These are phyloP conservation scores for Neoascochyta sp. DNA, from an alignment of 2,329 filamentous ascomycete species.

Conservation along the genomic window DNA sequence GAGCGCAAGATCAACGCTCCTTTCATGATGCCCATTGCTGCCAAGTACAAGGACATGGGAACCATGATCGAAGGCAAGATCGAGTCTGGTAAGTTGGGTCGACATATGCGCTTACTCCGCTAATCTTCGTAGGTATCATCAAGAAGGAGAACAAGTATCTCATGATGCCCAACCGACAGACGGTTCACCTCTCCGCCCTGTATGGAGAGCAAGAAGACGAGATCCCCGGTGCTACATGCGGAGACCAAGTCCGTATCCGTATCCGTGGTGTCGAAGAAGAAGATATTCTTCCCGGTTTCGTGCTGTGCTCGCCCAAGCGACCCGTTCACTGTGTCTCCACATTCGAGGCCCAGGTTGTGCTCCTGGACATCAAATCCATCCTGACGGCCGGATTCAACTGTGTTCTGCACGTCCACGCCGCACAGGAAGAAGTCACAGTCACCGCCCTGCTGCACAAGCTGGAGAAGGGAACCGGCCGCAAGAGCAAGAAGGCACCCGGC, in stretches of 20 bases:
- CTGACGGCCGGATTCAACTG: constrained; percentile 95
- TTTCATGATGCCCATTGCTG: constrained; percentile 98
- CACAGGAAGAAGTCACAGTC: constrained; percentile 96
- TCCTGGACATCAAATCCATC: constrained; percentile 92
- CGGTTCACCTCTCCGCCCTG: constrained; percentile 74
- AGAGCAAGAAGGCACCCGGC: constrained; percentile 88
- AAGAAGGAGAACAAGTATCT: constrained; percentile 83
- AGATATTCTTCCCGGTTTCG: constrained; percentile 91
- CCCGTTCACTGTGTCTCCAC: constrained; percentile 83
- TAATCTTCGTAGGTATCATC: constrained; percentile 57
- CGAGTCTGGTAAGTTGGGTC: constrained; percentile 60
- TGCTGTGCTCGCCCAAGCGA: constrained; percentile 90
- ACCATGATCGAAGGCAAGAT: constrained; percentile 98
- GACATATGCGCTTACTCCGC: neutral
- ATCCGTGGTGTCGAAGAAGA: constrained; percentile 96
- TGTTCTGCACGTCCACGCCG: constrained; percentile 93
- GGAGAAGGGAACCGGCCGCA: constrained; percentile 88
- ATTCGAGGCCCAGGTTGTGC: constrained; percentile 95
- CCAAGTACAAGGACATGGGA: constrained; percentile 96
- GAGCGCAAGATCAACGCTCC: constrained; percentile 96
- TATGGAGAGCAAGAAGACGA: constrained; percentile 98
- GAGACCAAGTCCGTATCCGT: constrained; percentile 90
- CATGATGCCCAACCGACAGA: constrained; percentile 94
- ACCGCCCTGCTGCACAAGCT: constrained; percentile 83
- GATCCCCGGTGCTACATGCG: constrained; percentile 73